Base-by-base conservation (phyloP, 1,139 yeast species). In the Protomyces inundatus region DNA sequence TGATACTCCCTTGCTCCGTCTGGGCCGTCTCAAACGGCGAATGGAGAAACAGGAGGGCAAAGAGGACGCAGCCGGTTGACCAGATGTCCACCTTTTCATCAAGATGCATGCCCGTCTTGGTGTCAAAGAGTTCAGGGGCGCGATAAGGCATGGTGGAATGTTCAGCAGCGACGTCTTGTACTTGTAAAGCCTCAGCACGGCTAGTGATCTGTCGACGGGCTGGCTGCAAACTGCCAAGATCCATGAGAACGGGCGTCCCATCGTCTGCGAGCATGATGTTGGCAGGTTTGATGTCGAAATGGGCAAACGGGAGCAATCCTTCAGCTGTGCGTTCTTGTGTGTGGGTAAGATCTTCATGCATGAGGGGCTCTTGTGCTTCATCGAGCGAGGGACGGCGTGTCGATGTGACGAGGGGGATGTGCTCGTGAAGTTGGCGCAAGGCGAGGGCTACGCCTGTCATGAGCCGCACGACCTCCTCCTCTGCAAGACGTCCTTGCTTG, bases 51-150 rank as follows among this genome's bases (percentile, higher is more conserved):
- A 93, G 80, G 68, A 89, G 77, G 1, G 91, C 83, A 74, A 87
- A 91, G 33, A 90, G 73, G 1, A 90, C 78, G 72, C 97, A 90
- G 0, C 98, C 98, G 40, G 90, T 74, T 4, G 95, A 87, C 65
- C 61, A 58, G 16, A 91, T 83, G 72, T 91, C 98, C 4, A 88
- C 85, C 64, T 82, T 81, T 71, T 88, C 96, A 66, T 86, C 84
- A 55, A 91, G 79, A 3, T 76, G 75, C 12, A 82, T 74, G 57
- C 86, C 85, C 0, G 89, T 82, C 60, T 83, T 84, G 60, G 90
- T 88, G 70, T 89, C 95, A 66, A 90, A 77, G 55, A 91, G 77
- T 72, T 91, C 98, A 0, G 98, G 98, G 0, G 97, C 96, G 48
- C 96, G 77, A 73, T 87, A 91, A 0, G 95, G 93, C 66, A 89